These are phyloP conservation scores for Biscogniauxia marginata DNA, from an alignment of 2,329 filamentous ascomycete genomes.

Conservation along the genomic window DNA sequence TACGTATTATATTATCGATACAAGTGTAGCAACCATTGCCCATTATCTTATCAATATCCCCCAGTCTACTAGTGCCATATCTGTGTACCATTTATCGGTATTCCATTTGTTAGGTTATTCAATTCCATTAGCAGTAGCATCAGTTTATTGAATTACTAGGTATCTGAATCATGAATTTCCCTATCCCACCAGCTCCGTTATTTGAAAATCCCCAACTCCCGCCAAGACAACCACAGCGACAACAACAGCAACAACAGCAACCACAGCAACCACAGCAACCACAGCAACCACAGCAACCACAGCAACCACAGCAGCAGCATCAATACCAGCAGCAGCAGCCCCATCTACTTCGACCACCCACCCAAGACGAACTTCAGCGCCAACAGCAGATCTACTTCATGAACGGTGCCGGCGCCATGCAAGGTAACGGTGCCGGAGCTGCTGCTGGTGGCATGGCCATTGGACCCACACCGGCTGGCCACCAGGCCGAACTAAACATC, in stretches of 20 bases:
- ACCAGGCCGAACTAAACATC: slow-evolving; percentile 67
- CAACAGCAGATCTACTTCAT: slow-evolving; percentile 9
- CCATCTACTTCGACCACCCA: too few species aligned
- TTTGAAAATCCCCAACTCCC: background rate
- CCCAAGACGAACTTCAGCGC: background rate
- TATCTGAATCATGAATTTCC: background rate
- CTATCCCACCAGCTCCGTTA: background rate
- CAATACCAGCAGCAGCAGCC: background rate
- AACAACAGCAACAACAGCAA: slow-evolving; percentile 1
- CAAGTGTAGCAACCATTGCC: too few species aligned
- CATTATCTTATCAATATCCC: background rate
- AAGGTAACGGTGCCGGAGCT: slow-evolving; percentile 29
- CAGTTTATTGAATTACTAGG: background rate
- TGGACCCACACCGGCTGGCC: slow-evolving; percentile 62
- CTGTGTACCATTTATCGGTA: background rate
- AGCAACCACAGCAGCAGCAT: background rate
- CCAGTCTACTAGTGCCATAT: background rate
- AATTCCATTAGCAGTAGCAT: background rate
- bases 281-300: background rate
- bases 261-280: slow-evolving; percentile 2
- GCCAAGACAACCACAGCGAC: background rate
- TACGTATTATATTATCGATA: background rate
- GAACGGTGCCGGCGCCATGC: slow-evolving; percentile 25
- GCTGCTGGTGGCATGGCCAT: slow-evolving; percentile 44
- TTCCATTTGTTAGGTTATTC: background rate